A percentile compares a stretch with the other conserved stretches of the same genome.
Evolutionary conservation across 2,329 filamentous ascomycete species (phyloP).

Genomic region (Botrytis tulipae): DNA sequence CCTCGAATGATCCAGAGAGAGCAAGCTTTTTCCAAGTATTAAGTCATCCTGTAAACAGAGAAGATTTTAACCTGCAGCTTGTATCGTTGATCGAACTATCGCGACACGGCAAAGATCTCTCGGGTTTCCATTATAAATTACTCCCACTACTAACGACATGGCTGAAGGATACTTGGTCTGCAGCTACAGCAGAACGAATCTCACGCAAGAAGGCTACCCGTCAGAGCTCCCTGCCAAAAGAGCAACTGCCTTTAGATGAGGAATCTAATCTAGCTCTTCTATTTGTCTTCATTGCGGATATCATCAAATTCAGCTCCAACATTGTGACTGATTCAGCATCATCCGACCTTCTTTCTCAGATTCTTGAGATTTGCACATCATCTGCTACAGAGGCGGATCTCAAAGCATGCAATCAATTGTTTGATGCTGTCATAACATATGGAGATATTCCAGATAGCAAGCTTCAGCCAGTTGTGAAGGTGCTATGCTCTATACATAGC

Average conservation of each 20-base stretch:
- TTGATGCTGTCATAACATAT: slow-evolving; percentile 71
- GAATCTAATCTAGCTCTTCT: slow-evolving; percentile 62
- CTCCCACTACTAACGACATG: slow-evolving; percentile 61
- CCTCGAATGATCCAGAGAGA: slow-evolving; percentile 64
- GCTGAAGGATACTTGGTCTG: slow-evolving; percentile 56
- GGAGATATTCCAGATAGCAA: slow-evolving; percentile 63
- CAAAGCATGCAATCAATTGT: slow-evolving; percentile 62
- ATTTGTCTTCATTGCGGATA: slow-evolving; percentile 63
- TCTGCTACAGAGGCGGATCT: slow-evolving; percentile 66
- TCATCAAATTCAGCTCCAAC: slow-evolving; percentile 75
- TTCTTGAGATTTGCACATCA: slow-evolving; percentile 66
- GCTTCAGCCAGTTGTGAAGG: slow-evolving; percentile 64
- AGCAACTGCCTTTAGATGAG: slow-evolving; percentile 46
- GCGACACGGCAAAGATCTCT: slow-evolving; percentile 58
- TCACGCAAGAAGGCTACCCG: slow-evolving; percentile 52
- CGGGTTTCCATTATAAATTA: slow-evolving; percentile 66
- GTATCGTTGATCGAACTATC: slow-evolving; percentile 61
- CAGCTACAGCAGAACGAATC: slow-evolving; percentile 53
- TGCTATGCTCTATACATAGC: slow-evolving; percentile 70
- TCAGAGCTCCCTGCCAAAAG: slow-evolving; percentile 41
- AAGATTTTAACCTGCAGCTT: slow-evolving; percentile 68
- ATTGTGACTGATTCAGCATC: slow-evolving; percentile 62
- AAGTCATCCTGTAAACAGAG: slow-evolving; percentile 52
- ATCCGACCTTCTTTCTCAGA: slow-evolving; percentile 57
- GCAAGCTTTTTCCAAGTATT: slow-evolving; percentile 64